Evolutionary conservation across 2,329 filamentous ascomycete genomes (phyloP), one percentile per base, ranked within the genome.

Genomic region (Acarospora socialis): DNA sequence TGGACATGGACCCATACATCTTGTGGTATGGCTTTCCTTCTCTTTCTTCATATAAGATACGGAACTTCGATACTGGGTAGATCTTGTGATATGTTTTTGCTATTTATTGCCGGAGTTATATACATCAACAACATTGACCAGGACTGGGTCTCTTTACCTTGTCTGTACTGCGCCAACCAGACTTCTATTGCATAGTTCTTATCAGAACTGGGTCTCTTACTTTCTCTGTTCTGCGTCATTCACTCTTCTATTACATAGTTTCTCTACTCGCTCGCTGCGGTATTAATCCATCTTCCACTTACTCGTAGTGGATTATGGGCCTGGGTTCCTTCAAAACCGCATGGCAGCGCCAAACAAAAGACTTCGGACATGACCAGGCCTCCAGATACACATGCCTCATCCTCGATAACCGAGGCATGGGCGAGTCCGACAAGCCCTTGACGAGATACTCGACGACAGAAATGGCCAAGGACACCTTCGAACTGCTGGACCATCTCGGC

Each of bases 391-490:
- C 78, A 0, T 76, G 75, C 34, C 66, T 93, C 5, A 57, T 90
- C 34, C 63, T 83, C 42, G 84, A 92, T 60, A 92, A 92, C 57
- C 73, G 84, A 44, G 83, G 84, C 40, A 78, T 92, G 49, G 84
- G 84, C 35, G 68, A 68, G 39, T 83, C 77, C 29, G 79, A 81
- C 57, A 84, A 80, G 53, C 84, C 84, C 0, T 50, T 80, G 14
- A 63, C 68, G 46, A 71, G 81, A 24, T 93, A 92, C 61, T 78
- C 78, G 18, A 90, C 83, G 2, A 76, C 69, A 22, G 78, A 81
- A 45, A 92, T 93, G 83, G 84, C 84, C 14, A 69, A 65, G 38
- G 84, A 93, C 56, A 55, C 70, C 15, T 49, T 86, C 41, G 81
- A 90, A 46, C 59, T 90, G 12, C 46, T 71, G 13, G 67, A 75